Conservation (phyloP, 192 early-diverging fungal species). For the Backusella circina region DNA sequence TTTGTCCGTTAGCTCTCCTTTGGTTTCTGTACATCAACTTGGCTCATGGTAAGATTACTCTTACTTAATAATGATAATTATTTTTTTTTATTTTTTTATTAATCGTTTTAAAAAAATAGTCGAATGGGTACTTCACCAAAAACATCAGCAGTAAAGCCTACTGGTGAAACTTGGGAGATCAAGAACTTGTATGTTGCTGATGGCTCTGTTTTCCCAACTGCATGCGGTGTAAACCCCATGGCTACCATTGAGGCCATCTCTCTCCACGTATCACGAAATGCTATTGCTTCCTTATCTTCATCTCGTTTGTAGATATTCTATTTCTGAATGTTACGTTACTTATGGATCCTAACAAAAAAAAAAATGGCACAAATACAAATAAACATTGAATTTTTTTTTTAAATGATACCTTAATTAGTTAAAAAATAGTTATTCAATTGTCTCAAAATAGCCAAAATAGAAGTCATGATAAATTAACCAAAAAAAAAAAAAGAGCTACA, state of each 20-base stretch:
- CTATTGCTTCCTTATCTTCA: neutral
- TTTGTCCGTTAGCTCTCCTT: constrained; percentile 18
- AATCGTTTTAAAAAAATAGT: constrained; percentile 27
- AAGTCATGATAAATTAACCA: neutral
- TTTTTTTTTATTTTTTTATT: neutral
- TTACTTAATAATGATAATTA: neutral
- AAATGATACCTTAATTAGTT: neutral
- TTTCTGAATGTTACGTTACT: neutral
- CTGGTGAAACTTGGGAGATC: constrained; percentile 67
- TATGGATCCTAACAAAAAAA: neutral
- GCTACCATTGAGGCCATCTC: constrained; percentile 25
- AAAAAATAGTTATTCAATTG: neutral
- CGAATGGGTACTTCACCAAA: constrained; percentile 54
- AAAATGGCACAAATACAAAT: neutral
- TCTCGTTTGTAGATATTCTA: neutral
- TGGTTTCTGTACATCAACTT: constrained; percentile 67
- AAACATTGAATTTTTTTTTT: neutral
- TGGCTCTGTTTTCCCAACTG: constrained; percentile 17
- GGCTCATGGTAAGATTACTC: constrained; percentile 56
- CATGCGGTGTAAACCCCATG: constrained; percentile 64
- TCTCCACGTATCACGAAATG: neutral
- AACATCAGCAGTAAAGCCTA: constrained; percentile 55
- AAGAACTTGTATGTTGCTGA: constrained; percentile 58
- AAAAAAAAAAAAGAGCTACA: neutral
- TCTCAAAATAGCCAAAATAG: neutral